phyloP scores from a whole-genome alignment of 148 eudicot genomes.

The Bassia scoparia region DNA sequence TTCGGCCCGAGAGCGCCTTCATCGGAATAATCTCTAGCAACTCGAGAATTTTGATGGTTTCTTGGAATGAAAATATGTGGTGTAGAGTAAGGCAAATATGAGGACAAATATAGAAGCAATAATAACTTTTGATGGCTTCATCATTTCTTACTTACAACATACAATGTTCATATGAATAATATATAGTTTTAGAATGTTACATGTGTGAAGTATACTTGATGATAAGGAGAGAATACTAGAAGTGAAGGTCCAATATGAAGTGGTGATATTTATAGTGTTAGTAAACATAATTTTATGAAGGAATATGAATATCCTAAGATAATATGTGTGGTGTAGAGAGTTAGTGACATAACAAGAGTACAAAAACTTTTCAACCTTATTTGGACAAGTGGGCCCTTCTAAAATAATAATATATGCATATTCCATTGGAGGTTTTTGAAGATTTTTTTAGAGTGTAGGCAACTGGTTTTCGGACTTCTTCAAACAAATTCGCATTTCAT shows the following conservation, averaged over 20 bases:
- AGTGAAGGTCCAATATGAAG: background rate
- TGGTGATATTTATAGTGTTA: too few species aligned
- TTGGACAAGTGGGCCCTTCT: background rate
- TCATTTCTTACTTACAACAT: constrained; percentile 3
- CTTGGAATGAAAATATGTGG: constrained; percentile 15
- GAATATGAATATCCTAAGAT: background rate
- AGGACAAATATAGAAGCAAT: constrained; percentile 16
- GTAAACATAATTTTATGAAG: background rate
- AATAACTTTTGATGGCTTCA: constrained; percentile 16
- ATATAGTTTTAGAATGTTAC: background rate
- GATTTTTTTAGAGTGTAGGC: too few species aligned
- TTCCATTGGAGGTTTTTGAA: too few species aligned
- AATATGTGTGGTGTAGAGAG: background rate
- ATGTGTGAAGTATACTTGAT: background rate
- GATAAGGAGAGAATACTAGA: background rate
- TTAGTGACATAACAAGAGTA: background rate
- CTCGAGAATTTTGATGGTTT: background rate
- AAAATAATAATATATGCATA: too few species aligned
- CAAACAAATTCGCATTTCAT: too few species aligned
- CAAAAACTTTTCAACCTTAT: background rate
- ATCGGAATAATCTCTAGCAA: constrained; percentile 25
- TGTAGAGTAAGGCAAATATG: constrained; percentile 10
- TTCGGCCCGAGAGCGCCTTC: constrained; percentile 38
- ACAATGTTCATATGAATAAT: background rate
- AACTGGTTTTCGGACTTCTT: too few species aligned